These are phyloP conservation scores for Hanseniaspora uvarum DNA, from an alignment of 1,139 yeast species.

Conservation along the genomic window DNA sequence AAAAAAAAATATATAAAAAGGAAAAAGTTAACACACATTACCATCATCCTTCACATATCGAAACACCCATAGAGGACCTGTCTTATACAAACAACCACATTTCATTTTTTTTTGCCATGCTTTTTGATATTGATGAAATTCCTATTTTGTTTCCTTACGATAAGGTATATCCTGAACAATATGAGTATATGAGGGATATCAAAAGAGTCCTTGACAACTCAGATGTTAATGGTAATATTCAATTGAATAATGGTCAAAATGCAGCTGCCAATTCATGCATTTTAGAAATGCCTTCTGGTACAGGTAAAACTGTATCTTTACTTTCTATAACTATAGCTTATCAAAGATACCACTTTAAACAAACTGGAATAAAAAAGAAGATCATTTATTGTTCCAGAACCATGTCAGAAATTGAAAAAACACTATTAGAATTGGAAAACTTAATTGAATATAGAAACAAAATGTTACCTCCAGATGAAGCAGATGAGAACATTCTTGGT, in stretches of 20 bases:
- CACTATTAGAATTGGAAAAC: slow-evolving; percentile 80
- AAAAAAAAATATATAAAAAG: too few species aligned
- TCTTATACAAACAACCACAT: too few species aligned
- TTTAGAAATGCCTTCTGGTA: slow-evolving; percentile 99
- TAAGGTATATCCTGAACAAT: slow-evolving; percentile 92
- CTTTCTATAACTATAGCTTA: slow-evolving; percentile 87
- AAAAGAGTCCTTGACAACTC: slow-evolving; percentile 67
- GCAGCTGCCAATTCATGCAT: slow-evolving; percentile 85
- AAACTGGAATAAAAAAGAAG: slow-evolving; percentile 54
- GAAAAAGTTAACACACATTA: too few species aligned
- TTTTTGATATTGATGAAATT: slow-evolving; percentile 81
- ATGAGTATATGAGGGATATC: slow-evolving; percentile 92
- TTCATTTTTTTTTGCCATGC: too few species aligned
- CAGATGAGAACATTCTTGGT: slow-evolving; percentile 80
- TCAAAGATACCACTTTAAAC: slow-evolving; percentile 84
- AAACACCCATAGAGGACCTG: too few species aligned
- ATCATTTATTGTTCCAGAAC: slow-evolving; percentile 97
- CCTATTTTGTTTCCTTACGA: slow-evolving; percentile 98
- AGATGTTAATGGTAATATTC: slow-evolving; percentile 13
- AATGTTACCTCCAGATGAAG: slow-evolving; percentile 50
- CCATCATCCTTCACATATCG: too few species aligned
- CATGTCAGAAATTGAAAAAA: slow-evolving; percentile 97
- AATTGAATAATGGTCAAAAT: background rate
- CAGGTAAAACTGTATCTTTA: slow-evolving; percentile 91
- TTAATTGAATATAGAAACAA: slow-evolving; percentile 77